phyloP scores from a whole-genome alignment of 2,329 filamentous ascomycete species.

The Colletotrichum sidae region DNA sequence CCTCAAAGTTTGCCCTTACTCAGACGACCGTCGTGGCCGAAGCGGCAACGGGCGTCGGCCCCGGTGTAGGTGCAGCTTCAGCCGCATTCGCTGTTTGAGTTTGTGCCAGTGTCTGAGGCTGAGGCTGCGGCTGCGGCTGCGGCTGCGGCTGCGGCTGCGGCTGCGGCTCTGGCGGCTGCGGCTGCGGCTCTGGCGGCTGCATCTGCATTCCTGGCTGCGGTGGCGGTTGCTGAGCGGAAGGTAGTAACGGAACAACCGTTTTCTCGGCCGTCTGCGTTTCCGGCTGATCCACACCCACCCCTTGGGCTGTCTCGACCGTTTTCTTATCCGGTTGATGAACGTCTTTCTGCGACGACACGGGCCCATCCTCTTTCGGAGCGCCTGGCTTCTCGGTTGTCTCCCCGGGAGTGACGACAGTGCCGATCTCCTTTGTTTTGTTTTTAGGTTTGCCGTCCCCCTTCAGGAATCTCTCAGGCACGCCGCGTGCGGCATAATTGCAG shows the following conservation, averaged over 20 bases:
- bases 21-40: conserved; percentile 22
- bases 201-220: conserved; percentile 10
- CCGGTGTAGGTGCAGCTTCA: conserved; percentile 5
- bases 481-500: conserved; percentile 71
- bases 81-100: conserved; percentile 22
- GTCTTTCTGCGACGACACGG: conserved; percentile 18
- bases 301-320: conserved; percentile 2
- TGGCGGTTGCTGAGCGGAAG: conserved; percentile 23
- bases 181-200: conserved; percentile 3
- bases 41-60: conserved; percentile 3
- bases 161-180: conserved; percentile 4
- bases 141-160: neutral
- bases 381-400: conserved; percentile 38
- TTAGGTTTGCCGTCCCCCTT: conserved; percentile 45
- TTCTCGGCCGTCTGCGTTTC: conserved; percentile 4
- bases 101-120: conserved; percentile 6
- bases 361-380: conserved; percentile 22
- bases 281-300: conserved; percentile 6
- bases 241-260: neutral
- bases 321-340: neutral
- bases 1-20: conserved; percentile 12
- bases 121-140: conserved; percentile 1
- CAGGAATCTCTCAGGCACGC: conserved; percentile 83
- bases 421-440: conserved; percentile 36
- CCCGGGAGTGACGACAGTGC: conserved; percentile 28